Base-by-base conservation (phyloP, 306 rosid genomes). In the Heteromeles arbutifolia region DNA sequence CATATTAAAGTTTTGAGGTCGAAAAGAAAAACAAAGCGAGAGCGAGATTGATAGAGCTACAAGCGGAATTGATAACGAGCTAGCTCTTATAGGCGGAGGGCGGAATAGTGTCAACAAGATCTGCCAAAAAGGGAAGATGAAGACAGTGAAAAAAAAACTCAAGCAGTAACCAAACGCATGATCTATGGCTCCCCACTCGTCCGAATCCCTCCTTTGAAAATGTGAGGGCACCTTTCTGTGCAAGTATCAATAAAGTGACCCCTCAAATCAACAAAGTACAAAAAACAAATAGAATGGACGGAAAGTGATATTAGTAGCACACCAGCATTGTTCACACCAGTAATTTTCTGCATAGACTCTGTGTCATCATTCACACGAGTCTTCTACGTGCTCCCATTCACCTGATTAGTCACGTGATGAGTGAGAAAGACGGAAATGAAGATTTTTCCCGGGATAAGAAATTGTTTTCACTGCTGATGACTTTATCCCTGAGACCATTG, bases 121-220 rank as follows among this genome's bases (percentile, higher is more conserved):
- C 69, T 39, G 80, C 57, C 77, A 65, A 80, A 65, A 70, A 24
- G 88, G 80, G 37, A 41, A 88, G 71, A 22, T 57, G 65, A 75
- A 82, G 86, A 78, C 69, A 91, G 83, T 88, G 71, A 78, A 88
- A 86, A 79, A 68, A 74, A 57, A 44, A 77, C 59, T 61, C 41
- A 56, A 82, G 69, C 79, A 57, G 75, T 74, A 67, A 25, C 64
- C 64, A 78, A 79, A 84, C 56, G 73, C 74, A 79, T 63, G 54
- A 37, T 48, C 76, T 69, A 45, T 39, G 63, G 41, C 65, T 57
- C 75, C 67, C 64, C 65, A 69, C 78, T 65, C 39, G 54, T 71
- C 48, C 73, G 54, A 73, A 83, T 73, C 79, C 65, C 58, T 72
- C 77, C 59, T 74, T 71, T 63, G 52, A 80, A 69, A n/a, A 34